Conservation (phyloP, 108 stramenopile genomes). For the Aurantiochytrium sp. region DNA sequence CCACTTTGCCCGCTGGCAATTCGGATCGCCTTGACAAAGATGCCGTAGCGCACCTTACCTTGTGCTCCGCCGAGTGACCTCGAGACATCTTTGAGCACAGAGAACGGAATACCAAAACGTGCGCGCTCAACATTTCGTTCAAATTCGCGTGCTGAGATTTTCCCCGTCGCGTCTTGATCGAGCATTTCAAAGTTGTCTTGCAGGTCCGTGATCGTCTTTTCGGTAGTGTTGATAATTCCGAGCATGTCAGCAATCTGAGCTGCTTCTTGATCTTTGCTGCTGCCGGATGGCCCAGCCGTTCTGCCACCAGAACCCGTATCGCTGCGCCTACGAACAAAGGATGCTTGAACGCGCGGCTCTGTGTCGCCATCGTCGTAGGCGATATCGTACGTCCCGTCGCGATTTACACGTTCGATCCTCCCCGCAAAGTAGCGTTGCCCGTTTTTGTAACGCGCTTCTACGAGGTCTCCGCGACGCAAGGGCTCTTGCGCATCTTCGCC, state of each 20-base stretch:
- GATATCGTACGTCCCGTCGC: conserved; percentile 47
- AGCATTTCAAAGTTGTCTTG: conserved; percentile 20
- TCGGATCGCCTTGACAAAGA: neutral
- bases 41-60: neutral
- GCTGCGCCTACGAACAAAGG: conserved; percentile 22
- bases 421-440: conserved; percentile 32
- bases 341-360: conserved; percentile 26
- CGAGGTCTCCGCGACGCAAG: conserved; percentile 28
- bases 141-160: neutral
- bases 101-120: neutral
- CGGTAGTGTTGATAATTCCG: neutral
- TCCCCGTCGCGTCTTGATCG: conserved; percentile 23
- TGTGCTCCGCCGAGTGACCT: neutral
- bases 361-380: conserved; percentile 51
- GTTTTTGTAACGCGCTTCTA: conserved; percentile 46
- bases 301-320: neutral
- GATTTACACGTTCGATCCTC: conserved; percentile 23
- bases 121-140: neutral
- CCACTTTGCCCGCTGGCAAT: conserved; percentile 6
- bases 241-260: conserved; percentile 9
- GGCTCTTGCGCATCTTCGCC: neutral
- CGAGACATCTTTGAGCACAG: neutral
- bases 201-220: neutral
- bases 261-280: conserved; percentile 10
- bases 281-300: neutral